phyloP scores from a whole-genome alignment of 2,329 filamentous ascomycete species.

The Aspergillus viridinutans region DNA sequence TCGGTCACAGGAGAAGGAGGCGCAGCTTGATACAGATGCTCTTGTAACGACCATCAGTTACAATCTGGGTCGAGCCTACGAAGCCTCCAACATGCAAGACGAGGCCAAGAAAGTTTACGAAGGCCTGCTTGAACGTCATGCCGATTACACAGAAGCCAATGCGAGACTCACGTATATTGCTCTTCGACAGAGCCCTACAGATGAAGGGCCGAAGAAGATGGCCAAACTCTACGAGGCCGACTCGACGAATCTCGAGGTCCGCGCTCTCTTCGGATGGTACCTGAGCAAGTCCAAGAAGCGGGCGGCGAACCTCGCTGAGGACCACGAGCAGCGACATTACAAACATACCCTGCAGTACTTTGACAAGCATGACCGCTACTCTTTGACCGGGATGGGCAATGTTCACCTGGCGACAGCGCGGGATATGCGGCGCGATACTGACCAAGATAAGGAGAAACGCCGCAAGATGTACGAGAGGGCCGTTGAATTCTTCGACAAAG shows the following conservation, averaged over 20 bases:
- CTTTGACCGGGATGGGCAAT: constrained; percentile 95
- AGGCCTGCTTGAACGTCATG: constrained; percentile 75
- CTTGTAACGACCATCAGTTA: constrained; percentile 95
- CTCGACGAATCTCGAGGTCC: constrained; percentile 81
- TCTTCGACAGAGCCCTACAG: constrained; percentile 71
- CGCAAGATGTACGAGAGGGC: constrained; percentile 83
- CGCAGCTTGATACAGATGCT: constrained; percentile 78
- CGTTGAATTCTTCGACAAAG: constrained; percentile 98
- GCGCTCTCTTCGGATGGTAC: constrained; percentile 93
- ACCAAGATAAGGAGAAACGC: constrained; percentile 85
- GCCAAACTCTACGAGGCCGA: constrained; percentile 81
- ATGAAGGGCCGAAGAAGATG: constrained; percentile 82
- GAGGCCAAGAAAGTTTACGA: constrained; percentile 88
- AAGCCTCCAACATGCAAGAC: constrained; percentile 73
- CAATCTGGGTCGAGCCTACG: constrained; percentile 90
- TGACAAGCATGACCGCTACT: constrained; percentile 98
- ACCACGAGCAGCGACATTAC: constrained; percentile 88
- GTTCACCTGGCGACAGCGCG: constrained; percentile 81
- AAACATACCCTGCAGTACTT: constrained; percentile 92
- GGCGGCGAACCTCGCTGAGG: constrained; percentile 74
- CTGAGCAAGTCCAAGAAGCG: constrained; percentile 84
- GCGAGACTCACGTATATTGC: constrained; percentile 88
- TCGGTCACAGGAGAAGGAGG: constrained; percentile 70
- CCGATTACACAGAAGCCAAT: constrained; percentile 87
- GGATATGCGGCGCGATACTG: constrained; percentile 89